Percentiles rank a stretch among this genome's conserved stretches.
Conservation (phyloP, 2,329 filamentous ascomycete species). For the Nothophoma quercina region DNA sequence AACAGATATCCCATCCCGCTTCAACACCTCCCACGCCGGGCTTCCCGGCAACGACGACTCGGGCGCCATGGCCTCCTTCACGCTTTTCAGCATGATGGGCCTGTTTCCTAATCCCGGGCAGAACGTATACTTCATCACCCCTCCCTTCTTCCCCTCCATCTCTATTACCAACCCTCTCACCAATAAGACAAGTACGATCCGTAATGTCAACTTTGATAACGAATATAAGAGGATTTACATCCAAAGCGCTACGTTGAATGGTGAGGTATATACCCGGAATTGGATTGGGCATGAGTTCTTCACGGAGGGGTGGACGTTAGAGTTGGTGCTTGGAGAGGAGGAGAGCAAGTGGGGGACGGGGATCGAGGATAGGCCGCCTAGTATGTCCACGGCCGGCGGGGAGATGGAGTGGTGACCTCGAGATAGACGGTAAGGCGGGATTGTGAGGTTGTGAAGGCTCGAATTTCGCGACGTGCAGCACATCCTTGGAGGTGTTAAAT, state of each 20-base stretch:
- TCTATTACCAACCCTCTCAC: constrained; percentile 51
- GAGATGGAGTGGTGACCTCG: not conserved
- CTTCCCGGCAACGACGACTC: constrained; percentile 58
- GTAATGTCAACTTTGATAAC: constrained; percentile 52
- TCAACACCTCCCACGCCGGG: constrained; percentile 52
- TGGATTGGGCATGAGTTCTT: constrained; percentile 58
- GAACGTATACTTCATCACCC: constrained; percentile 57
- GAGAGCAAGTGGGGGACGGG: constrained; percentile 56
- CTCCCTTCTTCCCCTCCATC: constrained; percentile 55
- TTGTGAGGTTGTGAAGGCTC: too few relatives aligned
- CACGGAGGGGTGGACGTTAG: constrained; percentile 52
- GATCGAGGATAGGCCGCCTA: constrained; percentile 47
- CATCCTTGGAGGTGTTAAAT: too few relatives aligned
- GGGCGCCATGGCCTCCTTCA: constrained; percentile 57
- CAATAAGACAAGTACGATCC: constrained; percentile 52
- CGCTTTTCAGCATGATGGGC: constrained; percentile 54
- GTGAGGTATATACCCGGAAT: constrained; percentile 52
- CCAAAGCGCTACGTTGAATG: constrained; percentile 54
- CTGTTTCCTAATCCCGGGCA: constrained; percentile 58
- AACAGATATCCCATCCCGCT: constrained; percentile 53
- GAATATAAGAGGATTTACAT: constrained; percentile 54
- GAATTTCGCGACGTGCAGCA: too few relatives aligned
- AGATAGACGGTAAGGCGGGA: not conserved
- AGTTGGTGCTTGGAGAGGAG: constrained; percentile 50
- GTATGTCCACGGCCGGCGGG: constrained; percentile 23